These are phyloP conservation scores for Parathielavia appendiculata DNA, from an alignment of 495 filamentous ascomycete species.

Conservation along the genomic window DNA sequence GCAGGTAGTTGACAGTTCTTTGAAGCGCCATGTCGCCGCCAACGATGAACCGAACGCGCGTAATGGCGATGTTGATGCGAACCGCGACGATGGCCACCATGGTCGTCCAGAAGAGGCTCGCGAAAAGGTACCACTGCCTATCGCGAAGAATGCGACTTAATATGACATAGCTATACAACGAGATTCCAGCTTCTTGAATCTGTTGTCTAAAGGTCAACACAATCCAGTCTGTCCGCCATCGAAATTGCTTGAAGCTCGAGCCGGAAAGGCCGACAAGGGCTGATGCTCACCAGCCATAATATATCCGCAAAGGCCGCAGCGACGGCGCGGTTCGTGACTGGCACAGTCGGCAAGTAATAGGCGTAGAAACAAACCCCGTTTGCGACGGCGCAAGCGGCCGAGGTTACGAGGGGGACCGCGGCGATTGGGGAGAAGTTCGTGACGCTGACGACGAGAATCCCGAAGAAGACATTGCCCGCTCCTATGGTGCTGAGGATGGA, in stretches of 20 bases:
- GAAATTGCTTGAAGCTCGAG: no score
- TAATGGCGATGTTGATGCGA: conserved; percentile 28
- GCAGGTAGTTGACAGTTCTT: conserved; percentile 28
- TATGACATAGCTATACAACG: conserved; percentile 39
- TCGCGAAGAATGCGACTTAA: conserved; percentile 28
- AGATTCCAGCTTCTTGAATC: conserved; percentile 39
- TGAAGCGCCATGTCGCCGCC: conserved; percentile 15
- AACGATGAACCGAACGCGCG: conserved; percentile 19
- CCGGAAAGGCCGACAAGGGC: neutral
- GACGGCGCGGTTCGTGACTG: conserved; percentile 15
- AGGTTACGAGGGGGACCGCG: conserved; percentile 32
- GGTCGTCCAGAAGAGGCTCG: conserved; percentile 32
- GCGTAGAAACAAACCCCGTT: conserved; percentile 37
- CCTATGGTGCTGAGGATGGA: conserved; percentile 36
- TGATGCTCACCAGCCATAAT: conserved; percentile 29
- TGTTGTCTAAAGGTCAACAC: conserved; percentile 4
- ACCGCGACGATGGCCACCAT: conserved; percentile 23
- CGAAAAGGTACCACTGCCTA: conserved; percentile 22
- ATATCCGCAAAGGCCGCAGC: conserved; percentile 34
- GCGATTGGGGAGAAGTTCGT: conserved; percentile 27
- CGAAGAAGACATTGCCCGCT: conserved; percentile 27
- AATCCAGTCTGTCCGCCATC: neutral
- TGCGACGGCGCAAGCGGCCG: conserved; percentile 28
- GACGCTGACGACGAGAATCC: conserved; percentile 29
- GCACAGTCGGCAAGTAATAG: conserved; percentile 30